Evolutionary conservation across 176 grass and related monocot species (phyloP).

Genomic region (Musa beccarii): DNA sequence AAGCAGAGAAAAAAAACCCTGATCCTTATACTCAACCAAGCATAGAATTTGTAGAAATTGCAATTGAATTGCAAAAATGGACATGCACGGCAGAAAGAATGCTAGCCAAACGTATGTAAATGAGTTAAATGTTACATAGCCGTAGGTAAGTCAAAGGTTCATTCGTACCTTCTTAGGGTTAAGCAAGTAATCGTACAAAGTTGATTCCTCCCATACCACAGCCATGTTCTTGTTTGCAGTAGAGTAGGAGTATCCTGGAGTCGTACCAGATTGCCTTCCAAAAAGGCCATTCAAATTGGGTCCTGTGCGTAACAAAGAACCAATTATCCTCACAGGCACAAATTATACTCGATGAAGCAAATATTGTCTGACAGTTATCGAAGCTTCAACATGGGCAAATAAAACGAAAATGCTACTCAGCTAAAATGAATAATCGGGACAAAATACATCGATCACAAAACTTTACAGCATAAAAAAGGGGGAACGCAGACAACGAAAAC

Average conservation of each 20-base stretch:
- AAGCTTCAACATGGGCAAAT: too few relatives aligned
- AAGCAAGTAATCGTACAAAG: conserved; percentile 10
- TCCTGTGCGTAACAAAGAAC: background rate
- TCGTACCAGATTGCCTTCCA: conserved; percentile 3
- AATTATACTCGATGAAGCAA: too few relatives aligned
- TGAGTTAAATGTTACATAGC: background rate
- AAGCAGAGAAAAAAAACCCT: too few relatives aligned
- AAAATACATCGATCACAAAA: background rate
- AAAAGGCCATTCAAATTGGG: conserved; percentile 10
- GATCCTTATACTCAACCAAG: too few relatives aligned
- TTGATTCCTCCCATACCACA: conserved; percentile 5
- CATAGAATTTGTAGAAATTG: too few relatives aligned
- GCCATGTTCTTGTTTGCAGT: conserved; percentile 12
- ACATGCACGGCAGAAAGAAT: background rate
- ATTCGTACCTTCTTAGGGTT: background rate
- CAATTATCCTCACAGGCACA: background rate
- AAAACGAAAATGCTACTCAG: too few relatives aligned
- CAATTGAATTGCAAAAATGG: too few relatives aligned
- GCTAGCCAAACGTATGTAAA: background rate
- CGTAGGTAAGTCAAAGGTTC: background rate
- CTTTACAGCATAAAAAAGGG: too few relatives aligned
- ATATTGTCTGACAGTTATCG: too few relatives aligned
- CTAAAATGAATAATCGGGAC: background rate
- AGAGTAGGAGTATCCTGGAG: conserved; percentile 4
- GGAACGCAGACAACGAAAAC: too few relatives aligned